A percentile compares a stretch with the other conserved stretches of the same genome.
phyloP scores from a whole-genome alignment of 768 basidiomycete genomes.

The Russula sp. region DNA sequence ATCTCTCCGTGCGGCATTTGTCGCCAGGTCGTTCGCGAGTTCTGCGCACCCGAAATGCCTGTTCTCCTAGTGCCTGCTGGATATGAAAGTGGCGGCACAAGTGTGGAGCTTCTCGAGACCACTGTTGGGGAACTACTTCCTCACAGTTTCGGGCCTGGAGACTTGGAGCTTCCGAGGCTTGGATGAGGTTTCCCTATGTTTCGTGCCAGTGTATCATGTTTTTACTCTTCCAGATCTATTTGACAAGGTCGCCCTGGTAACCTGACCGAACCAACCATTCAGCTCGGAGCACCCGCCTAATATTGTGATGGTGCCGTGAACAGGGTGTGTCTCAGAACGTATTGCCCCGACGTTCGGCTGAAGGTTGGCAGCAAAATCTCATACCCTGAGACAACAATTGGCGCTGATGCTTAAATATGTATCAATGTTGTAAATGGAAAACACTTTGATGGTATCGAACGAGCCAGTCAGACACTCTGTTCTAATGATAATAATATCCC shows the following conservation, averaged over 20 bases:
- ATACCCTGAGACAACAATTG: neutral
- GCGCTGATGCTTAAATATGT: neutral
- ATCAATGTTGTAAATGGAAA: too few relatives aligned
- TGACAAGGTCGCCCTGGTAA: neutral
- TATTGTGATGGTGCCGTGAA: neutral
- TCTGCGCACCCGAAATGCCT: conserved; percentile 68
- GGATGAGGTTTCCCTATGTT: neutral
- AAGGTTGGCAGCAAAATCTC: neutral
- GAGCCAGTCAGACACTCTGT: too few relatives aligned
- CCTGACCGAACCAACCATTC: neutral
- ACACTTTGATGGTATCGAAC: too few relatives aligned
- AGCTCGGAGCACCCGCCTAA: neutral
- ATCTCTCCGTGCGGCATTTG: conserved; percentile 92
- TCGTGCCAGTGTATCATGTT: neutral
- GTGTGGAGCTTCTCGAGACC: conserved; percentile 9
- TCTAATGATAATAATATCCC: too few relatives aligned
- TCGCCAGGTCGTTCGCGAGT: conserved; percentile 85
- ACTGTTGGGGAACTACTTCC: conserved; percentile 18
- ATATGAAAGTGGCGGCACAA: conserved; percentile 30
- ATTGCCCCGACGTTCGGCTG: neutral
- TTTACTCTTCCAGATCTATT: neutral
- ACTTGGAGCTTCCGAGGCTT: conserved; percentile 15
- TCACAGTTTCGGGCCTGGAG: conserved; percentile 19
- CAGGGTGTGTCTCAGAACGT: neutral
- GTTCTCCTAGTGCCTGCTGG: conserved; percentile 62